Evolutionary conservation across 306 rosid species (phyloP).

Genomic region (Phaseolus lunatus): DNA sequence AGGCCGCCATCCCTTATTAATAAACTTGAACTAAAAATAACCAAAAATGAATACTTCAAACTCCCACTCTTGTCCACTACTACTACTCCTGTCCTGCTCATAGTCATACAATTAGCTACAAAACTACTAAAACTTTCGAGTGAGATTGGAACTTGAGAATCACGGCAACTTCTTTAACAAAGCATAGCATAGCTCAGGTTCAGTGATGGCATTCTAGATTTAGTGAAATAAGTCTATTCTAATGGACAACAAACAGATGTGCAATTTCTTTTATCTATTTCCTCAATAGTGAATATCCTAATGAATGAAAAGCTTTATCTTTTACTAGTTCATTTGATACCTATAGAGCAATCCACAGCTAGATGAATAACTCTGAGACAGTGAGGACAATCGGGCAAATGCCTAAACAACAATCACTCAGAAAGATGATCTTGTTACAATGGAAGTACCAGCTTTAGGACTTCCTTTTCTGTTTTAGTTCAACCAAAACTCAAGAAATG

Average conservation of each 20-base stretch:
- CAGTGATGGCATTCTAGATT: slow-evolving; percentile 7
- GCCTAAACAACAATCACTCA: slow-evolving; percentile 20
- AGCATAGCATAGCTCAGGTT: slow-evolving; percentile 2
- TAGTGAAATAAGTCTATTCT: slow-evolving; percentile 1
- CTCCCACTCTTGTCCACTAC: background rate
- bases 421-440: background rate
- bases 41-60: background rate
- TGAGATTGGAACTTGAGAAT: background rate
- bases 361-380: slow-evolving; percentile 10
- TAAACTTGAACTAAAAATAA: background rate
- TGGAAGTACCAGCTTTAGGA: background rate
- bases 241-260: background rate
- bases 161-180: background rate
- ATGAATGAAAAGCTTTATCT: slow-evolving; percentile 22
- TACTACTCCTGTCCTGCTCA: no score
- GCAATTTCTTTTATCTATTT: slow-evolving; percentile 5
- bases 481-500: background rate
- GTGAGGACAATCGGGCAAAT: background rate
- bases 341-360: background rate
- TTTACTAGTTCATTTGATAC: background rate
- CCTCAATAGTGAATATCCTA: slow-evolving; percentile 4
- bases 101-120: background rate
- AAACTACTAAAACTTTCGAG: background rate
- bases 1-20: no score
- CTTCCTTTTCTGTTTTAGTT: background rate